Evolutionary conservation across 768 basidiomycete species (phyloP).

Genomic region (Termitomyces sp.): DNA sequence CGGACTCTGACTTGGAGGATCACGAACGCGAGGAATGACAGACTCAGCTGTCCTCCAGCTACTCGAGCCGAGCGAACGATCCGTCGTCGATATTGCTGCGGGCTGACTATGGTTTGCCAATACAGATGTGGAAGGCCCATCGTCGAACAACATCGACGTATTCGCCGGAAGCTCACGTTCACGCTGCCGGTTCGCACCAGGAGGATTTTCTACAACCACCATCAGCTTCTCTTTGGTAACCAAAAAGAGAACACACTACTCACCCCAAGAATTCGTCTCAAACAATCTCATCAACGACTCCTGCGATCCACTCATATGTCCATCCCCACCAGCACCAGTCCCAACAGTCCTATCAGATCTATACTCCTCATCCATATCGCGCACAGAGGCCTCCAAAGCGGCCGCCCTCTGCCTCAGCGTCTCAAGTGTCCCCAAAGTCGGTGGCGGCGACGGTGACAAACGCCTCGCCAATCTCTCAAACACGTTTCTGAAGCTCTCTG

Average conservation of each 20-base stretch:
- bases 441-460: background rate
- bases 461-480: background rate
- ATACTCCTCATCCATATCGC: background rate
- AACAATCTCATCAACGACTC: background rate
- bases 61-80: no score
- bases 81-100: no score
- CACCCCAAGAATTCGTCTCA: background rate
- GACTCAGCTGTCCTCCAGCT: no score
- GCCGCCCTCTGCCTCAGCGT: background rate
- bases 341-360: background rate
- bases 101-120: no score
- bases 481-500: background rate
- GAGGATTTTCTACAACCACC: background rate
- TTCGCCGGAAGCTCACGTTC: conserved; percentile 5
- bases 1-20: background rate
- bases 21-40: background rate
- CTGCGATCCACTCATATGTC: background rate
- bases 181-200: background rate
- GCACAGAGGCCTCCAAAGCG: background rate
- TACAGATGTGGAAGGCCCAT: background rate
- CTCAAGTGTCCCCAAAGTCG: background rate
- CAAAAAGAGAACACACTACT: background rate
- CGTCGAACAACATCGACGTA: conserved; percentile 5
- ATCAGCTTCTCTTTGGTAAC: background rate
- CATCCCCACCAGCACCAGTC: background rate